Evolutionary conservation across 1,284 basidiomycete genomes (phyloP), one percentile per base, ranked within the genome.

Genomic region (Coriolopsis trogii): DNA sequence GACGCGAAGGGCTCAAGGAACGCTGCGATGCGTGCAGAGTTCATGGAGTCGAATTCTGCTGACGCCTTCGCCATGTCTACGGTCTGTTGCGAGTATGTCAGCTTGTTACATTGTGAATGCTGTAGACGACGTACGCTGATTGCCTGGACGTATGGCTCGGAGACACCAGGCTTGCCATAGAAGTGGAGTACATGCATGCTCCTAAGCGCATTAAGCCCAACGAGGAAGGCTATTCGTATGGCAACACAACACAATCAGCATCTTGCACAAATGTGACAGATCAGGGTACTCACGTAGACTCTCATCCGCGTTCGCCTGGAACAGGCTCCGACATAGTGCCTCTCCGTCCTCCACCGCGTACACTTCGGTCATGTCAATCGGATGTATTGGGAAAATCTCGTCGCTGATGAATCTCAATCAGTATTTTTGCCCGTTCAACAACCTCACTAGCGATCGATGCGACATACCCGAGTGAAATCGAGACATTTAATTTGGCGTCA

Each of bases 341-440:
- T 18, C 26, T 23, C 42, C 51, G 15, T 54, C 47, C 12, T 18
- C 41, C 12, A 49, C 15, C 15, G 33, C 47, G 34, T 49, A 54
- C 18, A 46, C 47, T 20, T 54, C 52, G 10, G 43, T 44, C 47
- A 54, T 46, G 29, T 54, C 52, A 4, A 49, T 36, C 6, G 52
- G 52, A 21, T 54, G 52, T 1, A 54, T 49, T 0, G 39, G 47
- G n/a, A 41, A 49, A 4, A 25, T 28, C 16, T 26, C 10, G 5
- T 41, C 33, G 3, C 49, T 46, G 15, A 20, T 4, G 15, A 12
- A 15, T 6, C 15, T 33, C 33, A n/a, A 8, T 13, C 7, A 26
- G 9, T 2, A 28, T 7, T 13, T 4, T 9, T 29, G 18, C 18
- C 16, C 21, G 9, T 18, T 4, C 7, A 28, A 6, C 18, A 3